These are phyloP conservation scores for Phytopythium helicoides DNA, from an alignment of 352 stramenopile genomes.

Conservation along the genomic window DNA sequence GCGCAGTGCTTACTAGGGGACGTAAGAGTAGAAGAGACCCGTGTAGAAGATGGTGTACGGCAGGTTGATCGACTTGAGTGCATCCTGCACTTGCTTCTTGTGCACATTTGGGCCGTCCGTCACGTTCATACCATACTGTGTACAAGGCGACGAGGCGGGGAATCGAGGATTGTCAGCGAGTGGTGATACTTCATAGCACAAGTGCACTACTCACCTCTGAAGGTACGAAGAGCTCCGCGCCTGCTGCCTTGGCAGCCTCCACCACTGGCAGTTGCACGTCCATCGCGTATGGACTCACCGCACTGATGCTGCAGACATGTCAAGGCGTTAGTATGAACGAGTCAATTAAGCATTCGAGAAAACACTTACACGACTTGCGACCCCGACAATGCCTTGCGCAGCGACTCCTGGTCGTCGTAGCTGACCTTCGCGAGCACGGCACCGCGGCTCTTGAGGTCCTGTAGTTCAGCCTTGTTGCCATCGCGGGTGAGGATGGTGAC, in stretches of 20 bases:
- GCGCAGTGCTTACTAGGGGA: background rate
- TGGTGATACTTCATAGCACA: background rate
- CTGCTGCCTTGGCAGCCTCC: background rate
- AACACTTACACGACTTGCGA: constrained; percentile 14
- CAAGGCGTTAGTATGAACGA: background rate
- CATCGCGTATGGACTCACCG: too few relatives aligned
- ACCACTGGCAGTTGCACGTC: background rate
- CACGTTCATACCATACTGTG: background rate
- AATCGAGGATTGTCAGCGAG: background rate
- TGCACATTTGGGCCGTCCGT: background rate
- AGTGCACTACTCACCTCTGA: background rate
- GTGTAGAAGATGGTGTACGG: constrained; percentile 4
- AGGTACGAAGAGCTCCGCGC: constrained; percentile 1
- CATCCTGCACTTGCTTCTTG: background rate
- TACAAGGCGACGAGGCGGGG: background rate
- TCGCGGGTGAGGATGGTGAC: background rate
- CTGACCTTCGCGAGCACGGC: constrained; percentile 12
- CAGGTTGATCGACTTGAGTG: background rate
- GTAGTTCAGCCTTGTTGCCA: background rate
- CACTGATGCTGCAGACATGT: too few relatives aligned
- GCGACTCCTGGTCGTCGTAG: constrained; percentile 15
- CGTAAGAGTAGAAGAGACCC: background rate
- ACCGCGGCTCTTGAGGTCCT: constrained; percentile 10
- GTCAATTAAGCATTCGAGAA: background rate
- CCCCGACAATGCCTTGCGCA: constrained; percentile 12